These are phyloP conservation scores for Cladophialophora psammophila DNA, from an alignment of 2,329 filamentous ascomycete genomes.

Conservation along the genomic window DNA sequence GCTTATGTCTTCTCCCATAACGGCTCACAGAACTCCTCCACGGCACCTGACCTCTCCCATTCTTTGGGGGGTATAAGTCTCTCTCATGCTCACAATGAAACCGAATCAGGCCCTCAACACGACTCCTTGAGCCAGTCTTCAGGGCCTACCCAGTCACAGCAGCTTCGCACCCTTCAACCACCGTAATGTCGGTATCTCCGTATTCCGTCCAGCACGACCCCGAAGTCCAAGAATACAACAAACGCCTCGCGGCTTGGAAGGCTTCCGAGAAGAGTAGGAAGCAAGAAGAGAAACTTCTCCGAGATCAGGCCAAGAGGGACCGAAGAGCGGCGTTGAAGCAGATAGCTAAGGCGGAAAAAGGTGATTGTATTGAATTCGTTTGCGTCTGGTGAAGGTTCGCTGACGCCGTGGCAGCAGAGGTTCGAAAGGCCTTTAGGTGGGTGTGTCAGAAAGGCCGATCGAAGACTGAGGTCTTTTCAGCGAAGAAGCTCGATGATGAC, in stretches of 20 bases:
- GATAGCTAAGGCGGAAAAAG: conserved; percentile 2
- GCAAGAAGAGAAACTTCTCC: conserved; percentile 21
- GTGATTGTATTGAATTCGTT: conserved; percentile 2
- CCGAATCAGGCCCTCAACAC: neutral
- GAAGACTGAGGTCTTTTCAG: neutral
- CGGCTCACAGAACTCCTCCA: neutral
- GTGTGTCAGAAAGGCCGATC: neutral
- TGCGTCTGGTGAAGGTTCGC: neutral
- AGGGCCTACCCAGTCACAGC: neutral
- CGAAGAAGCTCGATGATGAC: conserved; percentile 15
- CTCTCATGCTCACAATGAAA: neutral
- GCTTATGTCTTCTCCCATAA: neutral
- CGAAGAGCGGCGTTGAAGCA: conserved; percentile 9
- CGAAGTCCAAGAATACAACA: conserved; percentile 37
- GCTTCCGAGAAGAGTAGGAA: conserved; percentile 27
- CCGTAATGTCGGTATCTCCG: conserved; percentile 30
- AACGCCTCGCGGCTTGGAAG: conserved; percentile 23
- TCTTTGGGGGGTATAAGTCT: neutral
- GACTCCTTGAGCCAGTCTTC: neutral
- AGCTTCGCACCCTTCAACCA: neutral
- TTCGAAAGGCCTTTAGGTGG: conserved; percentile 4
- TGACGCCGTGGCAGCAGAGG: neutral
- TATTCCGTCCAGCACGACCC: conserved; percentile 35
- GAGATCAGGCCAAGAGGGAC: conserved; percentile 9
- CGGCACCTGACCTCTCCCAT: neutral